Percentiles rank a stretch among this genome's conserved stretches.
Conservation (phyloP, 2,329 filamentous ascomycete genomes). For the Sarocladium brachiariae region DNA sequence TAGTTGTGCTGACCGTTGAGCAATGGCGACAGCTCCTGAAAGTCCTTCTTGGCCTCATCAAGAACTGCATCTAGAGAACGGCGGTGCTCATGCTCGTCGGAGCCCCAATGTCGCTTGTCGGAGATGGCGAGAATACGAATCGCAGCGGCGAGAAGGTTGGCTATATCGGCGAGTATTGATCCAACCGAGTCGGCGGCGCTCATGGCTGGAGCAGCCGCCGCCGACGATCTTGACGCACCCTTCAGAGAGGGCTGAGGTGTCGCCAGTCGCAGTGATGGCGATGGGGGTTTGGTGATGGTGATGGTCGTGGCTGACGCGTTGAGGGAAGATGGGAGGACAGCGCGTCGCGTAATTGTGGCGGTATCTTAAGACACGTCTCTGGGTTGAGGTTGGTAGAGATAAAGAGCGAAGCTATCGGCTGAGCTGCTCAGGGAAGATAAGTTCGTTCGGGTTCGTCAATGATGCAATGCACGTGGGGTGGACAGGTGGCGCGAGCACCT, state of each 20-base stretch:
- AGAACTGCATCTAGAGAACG: conserved; percentile 47
- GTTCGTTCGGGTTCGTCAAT: no score
- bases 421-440: no score
- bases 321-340: neutral
- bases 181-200: conserved; percentile 46
- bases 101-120: conserved; percentile 52
- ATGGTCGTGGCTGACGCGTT: neutral
- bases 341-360: neutral
- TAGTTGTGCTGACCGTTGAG: conserved; percentile 52
- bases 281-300: neutral
- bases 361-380: no score
- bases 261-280: neutral
- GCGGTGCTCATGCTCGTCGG: conserved; percentile 53
- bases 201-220: conserved; percentile 20
- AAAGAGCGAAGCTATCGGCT: neutral
- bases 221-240: conserved; percentile 10
- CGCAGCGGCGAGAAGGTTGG: conserved; percentile 44
- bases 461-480: no score
- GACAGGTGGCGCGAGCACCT: no score
- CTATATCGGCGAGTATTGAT: conserved; percentile 51
- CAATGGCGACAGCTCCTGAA: conserved; percentile 48
- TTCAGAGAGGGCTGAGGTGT: neutral
- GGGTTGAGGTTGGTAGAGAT: no score
- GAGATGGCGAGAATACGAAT: conserved; percentile 48
- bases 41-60: conserved; percentile 54